Evolutionary conservation across 345 rosid genomes (phyloP), one percentile per base, ranked within the genome.

Genomic region (Melastoma malabathricum): DNA sequence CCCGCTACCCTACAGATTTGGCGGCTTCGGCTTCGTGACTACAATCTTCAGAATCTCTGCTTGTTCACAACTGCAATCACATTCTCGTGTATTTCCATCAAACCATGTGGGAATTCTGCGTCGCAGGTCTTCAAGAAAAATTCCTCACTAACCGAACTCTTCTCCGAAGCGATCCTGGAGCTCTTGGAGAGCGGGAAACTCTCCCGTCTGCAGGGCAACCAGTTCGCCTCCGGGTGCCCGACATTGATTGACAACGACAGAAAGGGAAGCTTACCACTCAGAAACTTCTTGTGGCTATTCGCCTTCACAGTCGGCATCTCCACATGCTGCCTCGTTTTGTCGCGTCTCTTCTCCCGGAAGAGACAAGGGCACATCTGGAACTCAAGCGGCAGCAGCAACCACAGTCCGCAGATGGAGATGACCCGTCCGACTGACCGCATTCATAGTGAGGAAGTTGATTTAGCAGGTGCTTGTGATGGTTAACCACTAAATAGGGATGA

Each of bases 1-100:
- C 27, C 12, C 57, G 20, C 48, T 59, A 18, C 25, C 61, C 18
- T 56, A 52, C 61, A 73, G 70, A 68, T 78, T 73, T 48, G 82
- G 84, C 31, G 89, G 89, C 47, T 49, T 81, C 7, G 84, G 72
- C 64, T 78, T 78, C 43, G 84, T 78, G 43, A 75, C 78, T 73
- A 46, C 25, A 12, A 48, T n/a, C n/a, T n/a, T n/a, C n/a, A n/a
- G n/a, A n/a, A n/a, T n/a, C n/a, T n/a, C n/a, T n/a, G n/a, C n/a
- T n/a, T n/a, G n/a, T n/a, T n/a, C n/a, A n/a, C n/a, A n/a, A n/a
- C n/a, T n/a, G n/a, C 6, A 16, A 14, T 3, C 16, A 25, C 10
- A 49, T 15, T 10, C 49, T 3, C 13, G 51, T 5, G 7, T 17
- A 6, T 14, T 14, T 13, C 47, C 47, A 15, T 44, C 47, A 13